Evolutionary conservation across 768 basidiomycete genomes (phyloP).

Genomic region (Collybiopsis luxurians): DNA sequence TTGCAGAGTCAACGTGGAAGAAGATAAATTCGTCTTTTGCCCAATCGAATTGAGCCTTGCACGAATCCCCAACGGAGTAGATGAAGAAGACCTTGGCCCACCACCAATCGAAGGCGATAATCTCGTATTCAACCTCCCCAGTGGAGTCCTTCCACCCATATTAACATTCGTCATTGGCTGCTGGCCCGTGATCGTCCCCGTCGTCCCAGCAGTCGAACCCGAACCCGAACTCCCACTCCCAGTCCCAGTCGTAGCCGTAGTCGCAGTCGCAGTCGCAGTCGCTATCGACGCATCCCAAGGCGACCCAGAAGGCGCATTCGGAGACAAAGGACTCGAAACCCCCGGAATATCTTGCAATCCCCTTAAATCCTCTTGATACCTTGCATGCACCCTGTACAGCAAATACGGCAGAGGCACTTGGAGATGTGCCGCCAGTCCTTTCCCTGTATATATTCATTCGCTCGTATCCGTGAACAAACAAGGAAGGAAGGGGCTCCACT

Average conservation of each 20-base stretch:
- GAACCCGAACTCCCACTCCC: no score
- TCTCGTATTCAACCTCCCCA: conserved; percentile 25
- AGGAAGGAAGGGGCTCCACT: conserved; percentile 29
- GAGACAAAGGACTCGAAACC: conserved; percentile 47
- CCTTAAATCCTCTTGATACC: conserved; percentile 83
- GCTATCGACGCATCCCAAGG: conserved; percentile 14
- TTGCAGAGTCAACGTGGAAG: conserved; percentile 73
- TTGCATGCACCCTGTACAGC: conserved; percentile 77
- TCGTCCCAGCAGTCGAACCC: no score
- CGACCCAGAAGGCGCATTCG: conserved; percentile 27
- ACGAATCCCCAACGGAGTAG: conserved; percentile 55
- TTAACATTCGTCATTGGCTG: no score
- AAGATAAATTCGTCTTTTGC: conserved; percentile 43
- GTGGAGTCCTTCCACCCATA: neutral
- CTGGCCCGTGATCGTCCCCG: no score
- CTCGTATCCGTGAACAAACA: neutral
- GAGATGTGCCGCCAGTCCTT: conserved; percentile 75
- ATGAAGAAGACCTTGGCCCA: no score
- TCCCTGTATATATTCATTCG: conserved; percentile 50
- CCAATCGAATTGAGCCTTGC: conserved; percentile 71
- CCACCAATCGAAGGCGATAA: conserved; percentile 35
- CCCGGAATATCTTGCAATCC: conserved; percentile 72
- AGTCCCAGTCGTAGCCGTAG: neutral
- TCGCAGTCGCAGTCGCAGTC: neutral
- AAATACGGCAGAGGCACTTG: conserved; percentile 83